A percentile compares a stretch with the other conserved stretches of the same genome.
Evolutionary conservation across 1,284 basidiomycete genomes (phyloP).

Genomic region (Leccinum pachyderme): DNA sequence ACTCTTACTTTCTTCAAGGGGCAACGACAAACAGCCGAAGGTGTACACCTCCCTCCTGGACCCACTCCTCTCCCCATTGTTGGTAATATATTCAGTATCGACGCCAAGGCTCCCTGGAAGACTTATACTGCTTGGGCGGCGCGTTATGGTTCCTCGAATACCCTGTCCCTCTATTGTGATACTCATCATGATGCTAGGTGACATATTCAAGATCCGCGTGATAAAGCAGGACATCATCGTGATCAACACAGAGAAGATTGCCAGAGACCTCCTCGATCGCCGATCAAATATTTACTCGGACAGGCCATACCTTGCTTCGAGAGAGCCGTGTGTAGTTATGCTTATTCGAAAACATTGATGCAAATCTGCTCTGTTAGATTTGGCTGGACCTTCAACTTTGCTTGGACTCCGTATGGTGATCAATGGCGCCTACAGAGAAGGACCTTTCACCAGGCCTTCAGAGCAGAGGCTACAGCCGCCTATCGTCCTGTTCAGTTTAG

Average conservation of each 20-base stretch:
- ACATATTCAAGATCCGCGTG: constrained; percentile 22
- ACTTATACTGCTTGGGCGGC: constrained; percentile 22
- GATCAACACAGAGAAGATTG: constrained; percentile 22
- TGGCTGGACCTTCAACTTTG: constrained; percentile 26
- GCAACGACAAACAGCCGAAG: not conserved
- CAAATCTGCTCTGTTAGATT: constrained; percentile 16
- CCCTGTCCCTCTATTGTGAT: not conserved
- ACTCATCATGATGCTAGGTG: constrained; percentile 11
- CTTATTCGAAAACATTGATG: not conserved
- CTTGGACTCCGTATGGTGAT: constrained; percentile 19
- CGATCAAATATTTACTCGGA: constrained; percentile 29
- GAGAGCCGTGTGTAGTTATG: constrained; percentile 14
- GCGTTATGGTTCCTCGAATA: constrained; percentile 16
- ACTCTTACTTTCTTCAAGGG: constrained; percentile 9
- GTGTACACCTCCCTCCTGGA: constrained; percentile 23
- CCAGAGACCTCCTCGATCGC: constrained; percentile 25
- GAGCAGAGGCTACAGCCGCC: constrained; percentile 16
- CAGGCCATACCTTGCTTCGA: constrained; percentile 25
- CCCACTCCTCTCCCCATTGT: constrained; percentile 21
- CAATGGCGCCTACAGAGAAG: constrained; percentile 25
- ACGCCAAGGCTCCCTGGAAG: constrained; percentile 20
- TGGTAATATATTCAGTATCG: constrained; percentile 23
- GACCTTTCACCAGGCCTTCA: constrained; percentile 31
- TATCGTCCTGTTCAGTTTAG: constrained; percentile 23
- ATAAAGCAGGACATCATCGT: constrained; percentile 26